Base-by-base conservation (phyloP, 192 early-diverging fungal genomes). In the Podila verticillata region DNA sequence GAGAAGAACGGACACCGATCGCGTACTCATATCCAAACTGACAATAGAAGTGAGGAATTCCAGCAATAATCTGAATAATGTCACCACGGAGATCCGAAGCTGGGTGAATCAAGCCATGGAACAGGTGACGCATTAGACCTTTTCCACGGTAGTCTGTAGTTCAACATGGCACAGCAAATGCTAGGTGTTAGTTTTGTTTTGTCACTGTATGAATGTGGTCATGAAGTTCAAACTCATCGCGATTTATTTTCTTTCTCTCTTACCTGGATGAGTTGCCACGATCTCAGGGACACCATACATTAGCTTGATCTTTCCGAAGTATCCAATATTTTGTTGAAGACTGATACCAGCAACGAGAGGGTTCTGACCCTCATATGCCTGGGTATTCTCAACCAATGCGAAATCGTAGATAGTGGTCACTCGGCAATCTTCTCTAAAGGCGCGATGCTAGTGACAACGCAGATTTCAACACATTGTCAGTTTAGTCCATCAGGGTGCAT, bases 1-100 rank as follows among this genome's bases (percentile, higher is more conserved):
- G 57, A 47, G 57, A 6, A 17, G 1, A 10, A 17, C 39, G 35
- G 13, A 48, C 0, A 17, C 67, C 34, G 35, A 68, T 31, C 3
- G 58, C 70, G 61, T 81, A 81, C 31, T 81, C 78, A 66, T 81
- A 81, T 19, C 78, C 78, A 54, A 81, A 81, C 56, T 73, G 70
- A 22, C 63, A 65, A 22, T 81, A 81, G 36, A 73, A 81, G 39
- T 81, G 39, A 19, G 60, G 54, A 65, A 81, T 81, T 0, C 70
- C 70, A 1, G 66, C 54, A 44, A 81, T 72, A 59, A 67, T 66
- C 39, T 72, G 72, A 51, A 72, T 63, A 6, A 73, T 39, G 31
- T 75, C 66, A 2, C 73, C 73, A 1, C 66, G 54, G 2, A 39
- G 30, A 8, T 69, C 73, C 0, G 66, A 69, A 1, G 66, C 73